These are phyloP conservation scores for Gloeopeniophorella convolvens DNA, from an alignment of 768 basidiomycete species.

Conservation along the genomic window DNA sequence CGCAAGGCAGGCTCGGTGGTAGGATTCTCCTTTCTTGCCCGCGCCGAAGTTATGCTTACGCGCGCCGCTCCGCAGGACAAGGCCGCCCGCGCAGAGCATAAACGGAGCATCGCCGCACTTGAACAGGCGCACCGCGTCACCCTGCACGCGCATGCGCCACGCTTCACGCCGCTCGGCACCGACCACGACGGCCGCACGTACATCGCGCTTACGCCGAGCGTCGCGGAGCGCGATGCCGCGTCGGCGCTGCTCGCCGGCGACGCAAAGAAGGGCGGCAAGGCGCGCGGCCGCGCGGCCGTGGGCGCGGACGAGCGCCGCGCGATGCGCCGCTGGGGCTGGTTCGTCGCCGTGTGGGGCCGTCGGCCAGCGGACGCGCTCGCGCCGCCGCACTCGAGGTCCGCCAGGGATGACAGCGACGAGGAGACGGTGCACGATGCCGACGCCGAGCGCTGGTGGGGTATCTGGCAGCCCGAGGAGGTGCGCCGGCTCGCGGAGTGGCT, in stretches of 20 bases:
- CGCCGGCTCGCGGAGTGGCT: constrained; percentile 61
- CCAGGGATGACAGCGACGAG: constrained; percentile 27
- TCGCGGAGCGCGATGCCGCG: constrained; percentile 48
- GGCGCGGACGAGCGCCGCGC: constrained; percentile 44
- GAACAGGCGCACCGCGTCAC: constrained; percentile 53
- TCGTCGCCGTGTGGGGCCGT: constrained; percentile 68
- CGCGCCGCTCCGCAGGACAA: constrained; percentile 33
- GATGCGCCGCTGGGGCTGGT: constrained; percentile 66
- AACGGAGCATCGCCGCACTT: constrained; percentile 39
- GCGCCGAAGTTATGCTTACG: background rate
- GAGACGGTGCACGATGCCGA: constrained; percentile 32
- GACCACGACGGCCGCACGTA: constrained; percentile 64
- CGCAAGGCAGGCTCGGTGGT: constrained; percentile 20
- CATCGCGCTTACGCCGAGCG: constrained; percentile 57
- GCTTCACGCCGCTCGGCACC: constrained; percentile 58
- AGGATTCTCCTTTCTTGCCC: background rate
- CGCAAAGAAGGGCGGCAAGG: constrained; percentile 32
- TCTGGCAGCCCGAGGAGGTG: constrained; percentile 61
- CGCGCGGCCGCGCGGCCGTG: constrained; percentile 35
- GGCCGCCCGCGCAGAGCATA: constrained; percentile 41
- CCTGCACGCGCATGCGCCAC: constrained; percentile 38
- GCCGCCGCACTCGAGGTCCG: background rate
- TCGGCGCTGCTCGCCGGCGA: constrained; percentile 28
- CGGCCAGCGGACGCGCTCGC: constrained; percentile 30
- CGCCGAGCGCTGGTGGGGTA: constrained; percentile 68